Base-by-base conservation (phyloP, 257 asterid genomes). In the Mentha longifolia region DNA sequence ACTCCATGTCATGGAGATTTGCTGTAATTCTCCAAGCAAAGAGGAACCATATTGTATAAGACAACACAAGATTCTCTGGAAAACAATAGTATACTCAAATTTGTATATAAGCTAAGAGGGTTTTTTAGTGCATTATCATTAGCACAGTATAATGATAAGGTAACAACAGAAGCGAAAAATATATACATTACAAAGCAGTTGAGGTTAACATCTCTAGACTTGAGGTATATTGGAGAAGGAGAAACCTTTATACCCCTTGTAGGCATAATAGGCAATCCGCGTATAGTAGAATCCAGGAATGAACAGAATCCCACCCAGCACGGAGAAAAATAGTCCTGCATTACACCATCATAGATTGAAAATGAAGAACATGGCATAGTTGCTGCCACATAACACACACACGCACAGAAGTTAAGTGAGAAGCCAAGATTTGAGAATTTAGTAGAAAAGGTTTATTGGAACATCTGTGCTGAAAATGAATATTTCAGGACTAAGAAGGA, bases 231-330 rank as follows among this genome's bases (percentile, higher is more conserved):
- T 85, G 78, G 96, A 75, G 65, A 91, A 91, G 54, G 97, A 86
- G 90, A 91, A 91, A 72, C 95, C 96, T 81, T 84, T 87, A 79
- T 91, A 91, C 31, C 97, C 97, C 85, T 91, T 88, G 82, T 88
- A 88, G 9, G 97, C 97, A 72, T 87, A 88, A 78, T 91, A 91
- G 8, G 97, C 96, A 62, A 91, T 91, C 74, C 96, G 76, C 2
- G 97, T 87, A 60, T 91, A 87, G 78, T 87, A 91, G 79, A 83
- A 87, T 66, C 97, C 97, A n/a, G 96, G 97, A 70, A 88, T 78
- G 80, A 91, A 88, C 64, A 91, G 79, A 66, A 91, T 76, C 45
- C 87, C 97, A 54, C 97, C 97, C 12, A 91, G 88, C 71, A 88
- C 50, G 16, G 96, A 87, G 17, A 88, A 88, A 82, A 88, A 88